Evolutionary conservation across 1,284 basidiomycete species (phyloP).

Genomic region (Tilletia indica): DNA sequence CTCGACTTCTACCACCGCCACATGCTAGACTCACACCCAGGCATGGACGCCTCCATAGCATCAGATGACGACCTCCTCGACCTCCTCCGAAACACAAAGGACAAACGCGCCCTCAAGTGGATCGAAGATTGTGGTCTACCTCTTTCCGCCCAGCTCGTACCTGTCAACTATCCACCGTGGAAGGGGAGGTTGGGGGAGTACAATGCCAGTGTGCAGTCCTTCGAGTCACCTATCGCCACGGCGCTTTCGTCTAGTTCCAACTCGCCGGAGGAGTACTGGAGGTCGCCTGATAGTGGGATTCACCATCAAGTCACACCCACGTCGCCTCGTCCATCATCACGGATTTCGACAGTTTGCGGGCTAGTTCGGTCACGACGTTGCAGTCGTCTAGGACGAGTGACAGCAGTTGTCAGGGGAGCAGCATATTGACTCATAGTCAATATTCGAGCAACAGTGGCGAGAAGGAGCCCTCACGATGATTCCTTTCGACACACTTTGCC

Average conservation of each 20-base stretch:
- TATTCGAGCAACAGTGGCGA: too few relatives aligned
- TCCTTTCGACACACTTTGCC: too few relatives aligned
- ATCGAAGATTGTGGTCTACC: background rate
- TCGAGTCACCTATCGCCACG: background rate
- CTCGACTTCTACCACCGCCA: constrained; percentile 10
- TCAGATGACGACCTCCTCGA: constrained; percentile 6
- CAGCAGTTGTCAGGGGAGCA: too few relatives aligned
- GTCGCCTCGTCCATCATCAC: too few relatives aligned
- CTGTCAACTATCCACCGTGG: constrained; percentile 5
- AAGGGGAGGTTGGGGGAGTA: background rate
- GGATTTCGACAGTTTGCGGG: too few relatives aligned
- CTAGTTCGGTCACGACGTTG: too few relatives aligned
- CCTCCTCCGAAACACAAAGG: background rate
- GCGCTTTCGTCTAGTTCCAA: background rate
- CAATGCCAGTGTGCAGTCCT: constrained; percentile 2
- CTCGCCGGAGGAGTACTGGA: too few relatives aligned
- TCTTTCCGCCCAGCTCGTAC: background rate
- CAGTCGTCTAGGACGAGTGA: too few relatives aligned
- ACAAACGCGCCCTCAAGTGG: background rate
- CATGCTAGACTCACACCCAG: constrained; percentile 5
- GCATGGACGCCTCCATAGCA: background rate
- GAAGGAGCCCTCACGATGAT: too few relatives aligned
- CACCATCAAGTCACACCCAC: too few relatives aligned
- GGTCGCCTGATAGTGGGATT: too few relatives aligned
- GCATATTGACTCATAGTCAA: too few relatives aligned